Evolutionary conservation across 768 basidiomycete species (phyloP).

Genomic region (Fomitopsis serialis): DNA sequence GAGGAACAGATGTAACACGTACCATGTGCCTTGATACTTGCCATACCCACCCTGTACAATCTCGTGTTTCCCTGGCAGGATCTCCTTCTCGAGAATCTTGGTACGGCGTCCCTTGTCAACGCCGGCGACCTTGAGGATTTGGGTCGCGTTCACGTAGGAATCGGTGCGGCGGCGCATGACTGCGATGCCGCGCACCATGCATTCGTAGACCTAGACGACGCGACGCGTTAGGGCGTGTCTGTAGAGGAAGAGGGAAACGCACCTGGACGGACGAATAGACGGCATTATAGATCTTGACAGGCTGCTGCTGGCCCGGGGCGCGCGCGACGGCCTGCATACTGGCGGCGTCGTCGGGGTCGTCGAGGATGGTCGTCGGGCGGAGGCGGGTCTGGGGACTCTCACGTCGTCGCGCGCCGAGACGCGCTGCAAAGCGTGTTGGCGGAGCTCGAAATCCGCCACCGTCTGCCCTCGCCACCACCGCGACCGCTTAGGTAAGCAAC

Average conservation of each 20-base stretch:
- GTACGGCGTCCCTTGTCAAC: slow-evolving; percentile 95
- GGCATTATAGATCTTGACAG: slow-evolving; percentile 88
- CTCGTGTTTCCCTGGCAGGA: slow-evolving; percentile 91
- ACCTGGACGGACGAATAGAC: slow-evolving; percentile 90
- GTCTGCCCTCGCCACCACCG: slow-evolving; percentile 12
- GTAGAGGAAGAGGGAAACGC: slow-evolving; percentile 12
- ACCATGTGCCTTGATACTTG: slow-evolving; percentile 99
- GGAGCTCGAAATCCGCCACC: slow-evolving; percentile 13
- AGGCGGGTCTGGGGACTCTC: slow-evolving; percentile 8
- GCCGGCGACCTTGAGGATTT: slow-evolving; percentile 97
- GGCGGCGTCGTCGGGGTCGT: slow-evolving; percentile 13
- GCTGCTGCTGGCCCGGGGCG: slow-evolving; percentile 29
- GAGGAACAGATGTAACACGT: slow-evolving; percentile 20
- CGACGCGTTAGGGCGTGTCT: slow-evolving; percentile 7
- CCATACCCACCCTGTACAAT: slow-evolving; percentile 99
- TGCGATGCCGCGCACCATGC: slow-evolving; percentile 96
- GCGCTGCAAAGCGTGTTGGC: slow-evolving; percentile 18
- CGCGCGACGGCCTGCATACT: slow-evolving; percentile 25
- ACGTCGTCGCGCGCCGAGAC: slow-evolving; percentile 21
- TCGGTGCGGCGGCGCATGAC: slow-evolving; percentile 96
- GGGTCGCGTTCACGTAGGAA: slow-evolving; percentile 96
- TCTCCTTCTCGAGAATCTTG: slow-evolving; percentile 96
- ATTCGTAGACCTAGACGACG: slow-evolving; percentile 79
- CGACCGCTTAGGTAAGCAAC: slow-evolving; percentile 3
- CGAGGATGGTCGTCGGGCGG: slow-evolving; percentile 1